Evolutionary conservation across 2,329 filamentous ascomycete species (phyloP), one percentile per base, ranked within the genome.

Genomic region (Alternaria solani): DNA sequence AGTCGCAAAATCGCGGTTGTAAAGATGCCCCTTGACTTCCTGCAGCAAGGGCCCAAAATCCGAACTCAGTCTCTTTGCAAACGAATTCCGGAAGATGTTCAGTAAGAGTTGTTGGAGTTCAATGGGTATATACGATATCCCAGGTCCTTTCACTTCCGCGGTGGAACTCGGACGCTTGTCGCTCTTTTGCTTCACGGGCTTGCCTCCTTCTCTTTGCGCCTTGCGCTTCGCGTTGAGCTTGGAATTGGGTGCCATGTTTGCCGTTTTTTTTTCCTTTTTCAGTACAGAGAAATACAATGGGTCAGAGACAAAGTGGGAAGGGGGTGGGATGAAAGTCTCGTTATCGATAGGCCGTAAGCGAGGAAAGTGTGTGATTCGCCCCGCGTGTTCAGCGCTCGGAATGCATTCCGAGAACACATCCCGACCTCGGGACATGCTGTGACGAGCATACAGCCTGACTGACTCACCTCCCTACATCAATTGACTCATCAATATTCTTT

Each of bases 1-100:
- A 16, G 83, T 81, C 12, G 84, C 84, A 79, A 98, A 98, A 76
- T 98, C 92, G 32, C 95, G 88, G 59, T 91, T 89, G 76, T 90
- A 98, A 8, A 99, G 84, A 65, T 94, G 92, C 7, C 88, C 85
- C 78, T 98, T 99, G 63, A 98, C 87, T 53, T 89, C 87, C 74
- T 97, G 94, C 20, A 98, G 84, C 4, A 88, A 78, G 1, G 82
- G 72, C 30, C 82, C 80, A 11, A 86, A 79, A 51, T 84, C 77
- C 49, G 89, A 83, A 6, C 71, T 65, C 8, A 77, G 60, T 4
- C 72, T 64, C 25, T 74, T 76, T 0, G 61, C 47, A 68, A 95
- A 91, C 0, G 91, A 84, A 61, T 86, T 80, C 59, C 84, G 84
- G 80, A 96, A 97, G 63, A 93, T 81, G 69, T 93, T 85, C 47